phyloP scores from a whole-genome alignment of 1,139 yeast species.

The Candida smagusa region DNA sequence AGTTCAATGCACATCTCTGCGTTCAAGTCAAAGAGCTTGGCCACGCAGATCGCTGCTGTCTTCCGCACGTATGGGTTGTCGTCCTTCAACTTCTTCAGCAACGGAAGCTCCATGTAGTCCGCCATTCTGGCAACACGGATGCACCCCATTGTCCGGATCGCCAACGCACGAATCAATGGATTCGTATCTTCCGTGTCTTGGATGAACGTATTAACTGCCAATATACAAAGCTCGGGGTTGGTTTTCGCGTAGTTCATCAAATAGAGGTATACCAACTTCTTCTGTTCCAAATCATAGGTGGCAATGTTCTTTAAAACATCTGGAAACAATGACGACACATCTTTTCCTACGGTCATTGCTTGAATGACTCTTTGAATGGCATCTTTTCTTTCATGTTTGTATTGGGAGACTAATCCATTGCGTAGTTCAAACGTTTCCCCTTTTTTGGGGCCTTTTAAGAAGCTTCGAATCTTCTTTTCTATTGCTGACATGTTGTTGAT shows the following conservation, averaged over 20 bases:
- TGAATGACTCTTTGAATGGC: conserved; percentile 96
- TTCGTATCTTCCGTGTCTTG: conserved; percentile 96
- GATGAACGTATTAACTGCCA: conserved; percentile 97
- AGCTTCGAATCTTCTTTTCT: conserved; percentile 43
- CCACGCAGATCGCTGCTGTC: conserved; percentile 97
- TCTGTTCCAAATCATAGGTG: conserved; percentile 94
- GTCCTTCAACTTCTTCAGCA: conserved; percentile 79
- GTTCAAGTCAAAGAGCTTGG: conserved; percentile 86
- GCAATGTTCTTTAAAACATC: conserved; percentile 96
- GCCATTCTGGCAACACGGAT: conserved; percentile 93
- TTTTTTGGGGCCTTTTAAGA: conserved; percentile 45
- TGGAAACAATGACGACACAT: conserved; percentile 91
- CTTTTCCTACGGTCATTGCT: conserved; percentile 99
- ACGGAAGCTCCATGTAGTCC: conserved; percentile 89
- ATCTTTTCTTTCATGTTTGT: conserved; percentile 90
- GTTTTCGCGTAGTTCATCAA: conserved; percentile 96
- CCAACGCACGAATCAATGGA: conserved; percentile 92
- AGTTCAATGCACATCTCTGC: conserved; percentile 79
- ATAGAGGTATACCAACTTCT: conserved; percentile 90
- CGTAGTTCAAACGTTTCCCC: conserved; percentile 89
- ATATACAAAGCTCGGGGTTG: conserved; percentile 91
- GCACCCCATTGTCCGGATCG: conserved; percentile 98
- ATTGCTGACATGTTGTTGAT: conserved; percentile 28
- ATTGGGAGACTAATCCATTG: conserved; percentile 89
- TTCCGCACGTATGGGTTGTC: conserved; percentile 97